Conservation (phyloP, 2,329 filamentous ascomycete genomes). For the Dactylellina sp. region DNA sequence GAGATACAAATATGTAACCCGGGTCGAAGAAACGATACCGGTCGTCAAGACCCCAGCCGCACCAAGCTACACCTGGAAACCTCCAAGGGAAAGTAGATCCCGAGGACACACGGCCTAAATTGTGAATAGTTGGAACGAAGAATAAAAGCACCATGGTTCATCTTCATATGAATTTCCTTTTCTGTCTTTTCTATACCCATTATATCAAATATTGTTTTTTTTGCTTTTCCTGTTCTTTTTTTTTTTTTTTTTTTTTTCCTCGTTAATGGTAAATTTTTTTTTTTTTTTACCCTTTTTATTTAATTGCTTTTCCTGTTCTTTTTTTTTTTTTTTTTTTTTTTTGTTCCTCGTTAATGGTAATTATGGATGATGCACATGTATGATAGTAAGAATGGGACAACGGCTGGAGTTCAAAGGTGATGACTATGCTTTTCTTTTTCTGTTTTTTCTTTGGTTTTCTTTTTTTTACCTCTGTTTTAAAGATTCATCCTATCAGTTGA, state of each 20-base stretch:
- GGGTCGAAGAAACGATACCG: slow-evolving; percentile 40
- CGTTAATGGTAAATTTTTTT: slow-evolving; percentile 21
- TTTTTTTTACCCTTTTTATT: slow-evolving; percentile 5
- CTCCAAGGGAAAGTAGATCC: slow-evolving; percentile 31
- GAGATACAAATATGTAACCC: slow-evolving; percentile 47
- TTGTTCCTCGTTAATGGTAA: slow-evolving; percentile 10
- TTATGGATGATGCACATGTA: slow-evolving; percentile 17
- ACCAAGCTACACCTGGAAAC: slow-evolving; percentile 52
- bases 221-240: slow-evolving; percentile 8
- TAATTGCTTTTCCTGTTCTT: slow-evolving; percentile 1
- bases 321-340: neutral
- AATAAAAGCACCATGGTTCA: slow-evolving; percentile 5
- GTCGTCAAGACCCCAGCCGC: slow-evolving; percentile 12
- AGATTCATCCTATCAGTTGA: neutral
- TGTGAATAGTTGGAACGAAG: neutral
- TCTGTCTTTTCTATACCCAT: slow-evolving; percentile 18
- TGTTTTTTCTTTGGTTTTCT: slow-evolving; percentile 7
- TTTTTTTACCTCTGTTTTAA: neutral
- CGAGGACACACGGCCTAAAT: slow-evolving; percentile 51
- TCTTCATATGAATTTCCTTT: neutral
- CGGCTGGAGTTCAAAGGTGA: slow-evolving; percentile 16
- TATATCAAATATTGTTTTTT: neutral
- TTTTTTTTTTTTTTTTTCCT: neutral
- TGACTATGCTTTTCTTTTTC: slow-evolving; percentile 22
- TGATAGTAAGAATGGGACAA: slow-evolving; percentile 3